A percentile compares a stretch with the other conserved stretches of the same genome.
These are phyloP conservation scores for Linnemannia elongata DNA, from an alignment of 192 early-diverging fungal genomes.

Conservation along the genomic window DNA sequence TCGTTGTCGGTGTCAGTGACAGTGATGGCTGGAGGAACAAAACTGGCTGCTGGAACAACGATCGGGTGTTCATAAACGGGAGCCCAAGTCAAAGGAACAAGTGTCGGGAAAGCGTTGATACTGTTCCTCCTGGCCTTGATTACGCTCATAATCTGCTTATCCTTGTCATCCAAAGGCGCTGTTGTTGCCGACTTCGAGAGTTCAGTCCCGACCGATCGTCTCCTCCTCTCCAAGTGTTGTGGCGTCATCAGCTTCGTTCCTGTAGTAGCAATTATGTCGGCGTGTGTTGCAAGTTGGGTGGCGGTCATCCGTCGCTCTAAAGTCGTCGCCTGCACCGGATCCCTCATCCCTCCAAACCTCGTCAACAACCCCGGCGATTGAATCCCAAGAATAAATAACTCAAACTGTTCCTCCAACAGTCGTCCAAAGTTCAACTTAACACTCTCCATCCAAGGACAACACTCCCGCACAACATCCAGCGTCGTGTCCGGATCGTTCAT, in stretches of 20 bases:
- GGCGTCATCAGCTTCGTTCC: background rate
- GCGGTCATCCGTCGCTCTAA: background rate
- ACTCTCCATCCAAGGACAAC: background rate
- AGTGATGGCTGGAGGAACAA: background rate
- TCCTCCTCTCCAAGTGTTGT: background rate
- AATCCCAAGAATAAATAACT: conserved; percentile 13
- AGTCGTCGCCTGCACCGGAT: background rate
- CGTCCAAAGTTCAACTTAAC: background rate
- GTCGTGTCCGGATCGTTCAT: background rate
- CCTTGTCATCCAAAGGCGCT: background rate
- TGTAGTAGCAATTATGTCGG: background rate
- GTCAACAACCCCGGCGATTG: background rate
- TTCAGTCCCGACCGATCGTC: background rate
- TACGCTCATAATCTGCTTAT: background rate
- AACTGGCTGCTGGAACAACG: background rate
- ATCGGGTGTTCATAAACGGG: background rate
- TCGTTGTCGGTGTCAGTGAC: background rate
- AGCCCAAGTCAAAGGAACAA: background rate
- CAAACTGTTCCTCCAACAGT: conserved; percentile 14
- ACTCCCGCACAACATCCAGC: background rate
- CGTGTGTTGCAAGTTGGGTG: background rate
- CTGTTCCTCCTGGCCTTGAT: conserved; percentile 1
- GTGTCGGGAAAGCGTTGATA: background rate
- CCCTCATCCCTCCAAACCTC: background rate
- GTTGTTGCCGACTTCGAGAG: background rate